Evolutionary conservation across 768 basidiomycete genomes (phyloP), one percentile per base, ranked within the genome.

Genomic region (Termitomyces bulborhizus): DNA sequence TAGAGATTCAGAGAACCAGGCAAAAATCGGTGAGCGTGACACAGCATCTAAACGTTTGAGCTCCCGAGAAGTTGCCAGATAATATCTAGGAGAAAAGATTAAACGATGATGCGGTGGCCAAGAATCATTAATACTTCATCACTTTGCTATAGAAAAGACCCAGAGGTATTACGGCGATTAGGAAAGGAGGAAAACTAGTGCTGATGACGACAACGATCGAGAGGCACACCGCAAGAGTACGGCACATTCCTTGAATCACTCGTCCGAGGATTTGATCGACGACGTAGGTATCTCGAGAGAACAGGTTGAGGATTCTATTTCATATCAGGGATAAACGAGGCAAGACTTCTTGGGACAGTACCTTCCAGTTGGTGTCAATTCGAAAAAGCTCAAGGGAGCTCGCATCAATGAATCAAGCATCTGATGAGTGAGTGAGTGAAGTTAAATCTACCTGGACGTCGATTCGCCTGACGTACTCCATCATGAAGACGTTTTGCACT

Each of bases 21-120:
- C 87, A 68, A 96, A 95, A 56, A 98, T 92, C 1, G 95, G 94
- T 0, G 90, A 92, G 39, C 90, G 85, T 5, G 91, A 91, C 26
- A 92, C 86, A 0, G 93, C 88, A 60, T 94, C 92, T 13, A 95
- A 76, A 13, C 92, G 88, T 67, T 94, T 93, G 26, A 94, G 77
- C 66, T 94, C 92, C 26, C 92, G 84, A 1, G 88, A 90, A 0
- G 91, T 93, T 3, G 89, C 77, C 7, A 94, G 80, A 66, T 94
- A 94, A 68, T 96, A 96, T 42, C 90, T 93, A 60, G 1, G 32
- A 46, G n/a, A 40, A 21, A 43, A 46, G 45, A 43, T 56, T 1
- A 55, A 46, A 18, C 46, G 16, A 40, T 6, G 40, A 43, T 46
- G 8, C 6, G 31, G 5, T 3, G 6, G 13, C 3, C 26, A 57